Percentiles rank a stretch among this genome's conserved stretches.
phyloP scores from a whole-genome alignment of 306 rosid species.

The cucumber (Cucumis sativus) region DNA sequence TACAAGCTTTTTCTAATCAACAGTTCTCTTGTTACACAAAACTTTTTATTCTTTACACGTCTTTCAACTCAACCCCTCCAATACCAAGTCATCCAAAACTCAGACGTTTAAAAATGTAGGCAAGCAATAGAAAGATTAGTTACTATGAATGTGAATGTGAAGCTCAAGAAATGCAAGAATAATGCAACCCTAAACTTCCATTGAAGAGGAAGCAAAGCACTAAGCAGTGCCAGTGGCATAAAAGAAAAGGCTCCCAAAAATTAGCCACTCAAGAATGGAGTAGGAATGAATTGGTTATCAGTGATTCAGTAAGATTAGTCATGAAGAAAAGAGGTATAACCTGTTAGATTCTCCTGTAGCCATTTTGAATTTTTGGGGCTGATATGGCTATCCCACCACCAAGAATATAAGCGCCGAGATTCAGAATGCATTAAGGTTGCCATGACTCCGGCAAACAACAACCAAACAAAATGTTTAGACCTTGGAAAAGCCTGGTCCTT shows the following conservation, averaged over 20 bases:
- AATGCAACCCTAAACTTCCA: not conserved
- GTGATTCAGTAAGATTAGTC: not conserved
- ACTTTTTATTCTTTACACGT: not conserved
- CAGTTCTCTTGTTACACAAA: not conserved
- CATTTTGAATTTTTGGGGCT: slow-evolving; percentile 96
- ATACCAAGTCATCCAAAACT: slow-evolving; percentile 2
- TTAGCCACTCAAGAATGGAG: not conserved
- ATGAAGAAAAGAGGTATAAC: slow-evolving; percentile 18
- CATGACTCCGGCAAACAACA: slow-evolving; percentile 62
- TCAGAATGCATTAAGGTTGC: slow-evolving; percentile 69
- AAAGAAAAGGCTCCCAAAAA: not conserved
- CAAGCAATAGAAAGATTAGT: not conserved
- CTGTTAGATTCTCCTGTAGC: slow-evolving; percentile 98
- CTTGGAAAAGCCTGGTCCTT: slow-evolving; percentile 35
- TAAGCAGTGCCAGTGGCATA: not conserved
- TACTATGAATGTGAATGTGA: not conserved
- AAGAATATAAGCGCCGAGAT: slow-evolving; percentile 85
- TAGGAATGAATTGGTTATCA: not conserved
- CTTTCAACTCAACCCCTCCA: not conserved
- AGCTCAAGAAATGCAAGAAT: not conserved
- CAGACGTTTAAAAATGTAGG: not conserved
- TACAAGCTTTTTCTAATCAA: not conserved
- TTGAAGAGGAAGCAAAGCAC: not conserved
- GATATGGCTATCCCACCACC: slow-evolving; percentile 99
- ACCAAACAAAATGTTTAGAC: slow-evolving; percentile 42